Evolutionary conservation across 78 protist species (phyloP), one percentile per base, ranked within the genome.

Genomic region (Dictyostelium intermedium): DNA sequence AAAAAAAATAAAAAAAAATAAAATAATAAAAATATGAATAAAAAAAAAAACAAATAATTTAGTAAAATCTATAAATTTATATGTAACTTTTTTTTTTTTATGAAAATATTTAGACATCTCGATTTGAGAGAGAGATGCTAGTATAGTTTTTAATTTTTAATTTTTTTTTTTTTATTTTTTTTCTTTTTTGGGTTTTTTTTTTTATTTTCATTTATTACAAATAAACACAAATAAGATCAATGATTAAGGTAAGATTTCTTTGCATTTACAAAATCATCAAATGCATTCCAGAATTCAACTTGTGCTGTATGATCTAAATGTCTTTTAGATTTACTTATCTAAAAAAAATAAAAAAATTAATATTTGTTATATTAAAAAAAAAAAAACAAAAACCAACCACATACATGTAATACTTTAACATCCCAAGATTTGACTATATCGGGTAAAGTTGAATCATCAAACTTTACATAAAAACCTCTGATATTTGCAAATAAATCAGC

Each of bases 271-370:
- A 41, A 89, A 69, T 89, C 94, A 50, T 89, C 94, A 80, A 89
- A 89, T 27, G 70, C 50, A 32, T 89, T 89, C 94, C 94, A 89
- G 73, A 89, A 89, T 25, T 89, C 94, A 23, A 89, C 56, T 45
- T 78, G 85, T 7, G 84, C 94, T 25, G 94, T 89, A 11, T 78
- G 78, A 89, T 89, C 94, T 37, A 89, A 89, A 89, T 89, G 94
- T 63, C 94, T 60, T 69, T 89, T 89, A 8, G 61, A 56, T 89
- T 70, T 89, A 43, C 87, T 80, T 34, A 89, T 70, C 94, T 89
- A 32, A 69, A n/a, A 20, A n/a, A 45, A 20, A 14, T 11, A 25
- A 70, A 61, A n/a, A n/a, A 13, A 77, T 82, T 34, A 25, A 50
- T 73, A 30, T 13, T n/a, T n/a, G n/a, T n/a, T n/a, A n/a, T n/a